Evolutionary conservation across 2,329 filamentous ascomycete genomes (phyloP), one percentile per base, ranked within the genome.

Genomic region (Fusarium brevicatenulatum): DNA sequence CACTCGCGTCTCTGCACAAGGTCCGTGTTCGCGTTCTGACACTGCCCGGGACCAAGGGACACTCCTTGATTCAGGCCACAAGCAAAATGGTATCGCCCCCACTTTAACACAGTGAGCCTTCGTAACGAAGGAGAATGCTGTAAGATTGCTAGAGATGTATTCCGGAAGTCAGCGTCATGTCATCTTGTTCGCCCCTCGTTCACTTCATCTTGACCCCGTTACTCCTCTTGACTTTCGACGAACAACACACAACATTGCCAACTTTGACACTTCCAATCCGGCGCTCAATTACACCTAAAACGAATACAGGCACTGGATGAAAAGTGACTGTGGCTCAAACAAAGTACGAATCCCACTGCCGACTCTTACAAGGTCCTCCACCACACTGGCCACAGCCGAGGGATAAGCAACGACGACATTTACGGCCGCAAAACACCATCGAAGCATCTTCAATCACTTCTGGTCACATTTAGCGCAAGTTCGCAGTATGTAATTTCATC

Each of bases 71-170:
- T 30, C 13, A 40, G 23, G 7, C 32, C 23, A 16, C 34, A 18
- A n/a, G 7, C 23, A 3, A 2, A 13, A 16, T 2, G 50, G 1
- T 10, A 40, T 2, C 10, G 15, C 7, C 23, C 19, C 13, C 34
- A 9, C 18, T n/a, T 18, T 9, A 4, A 9, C 19, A 40, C 10
- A 18, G 3, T 18, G 7, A 7, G 2, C 4, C 8, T 19, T 39
- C 0, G 0, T 1, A 37, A 15, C 4, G 4, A 21, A n/a, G 5
- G 8, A 0, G 9, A 8, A 13, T 15, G 6, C 11, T 5, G 9
- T 21, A 1, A 1, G 8, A 25, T 11, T 6, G 6, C 10, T 2
- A 5, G 3, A 19, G 30, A 18, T 3, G 12, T 28, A n/a, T 18
- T 12, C 1, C 1, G 10, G 5, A 5, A 21, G 23, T 7, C 10